Evolutionary conservation across 352 stramenopile species (phyloP).

Genomic region (Phytophthora constricta): DNA sequence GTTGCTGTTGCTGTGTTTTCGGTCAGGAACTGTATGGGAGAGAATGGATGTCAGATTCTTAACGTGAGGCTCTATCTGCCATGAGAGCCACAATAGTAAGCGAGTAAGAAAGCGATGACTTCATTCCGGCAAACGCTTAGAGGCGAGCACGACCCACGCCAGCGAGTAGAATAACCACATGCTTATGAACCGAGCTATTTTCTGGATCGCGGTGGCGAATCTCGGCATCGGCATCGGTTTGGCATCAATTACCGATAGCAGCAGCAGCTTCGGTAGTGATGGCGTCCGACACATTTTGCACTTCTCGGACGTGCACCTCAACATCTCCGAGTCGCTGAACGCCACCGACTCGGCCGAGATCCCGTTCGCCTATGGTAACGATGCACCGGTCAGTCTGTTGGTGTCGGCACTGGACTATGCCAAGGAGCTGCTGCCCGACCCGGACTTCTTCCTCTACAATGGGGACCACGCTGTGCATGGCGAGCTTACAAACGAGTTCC

Average conservation of each 20-base stretch:
- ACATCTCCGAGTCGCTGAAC: constrained; percentile 59
- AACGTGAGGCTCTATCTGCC: no score
- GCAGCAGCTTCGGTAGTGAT: neutral
- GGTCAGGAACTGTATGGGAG: no score
- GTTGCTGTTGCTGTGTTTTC: no score
- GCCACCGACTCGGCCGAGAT: constrained; percentile 45
- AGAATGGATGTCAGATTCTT: no score
- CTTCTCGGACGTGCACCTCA: constrained; percentile 85
- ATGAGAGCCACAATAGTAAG: no score
- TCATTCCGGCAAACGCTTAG: constrained; percentile 29
- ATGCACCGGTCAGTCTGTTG: constrained; percentile 60
- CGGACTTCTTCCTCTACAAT: constrained; percentile 79
- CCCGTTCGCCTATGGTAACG: constrained; percentile 47
- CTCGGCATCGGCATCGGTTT: constrained; percentile 18
- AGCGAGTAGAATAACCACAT: no score
- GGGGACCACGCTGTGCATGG: constrained; percentile 75
- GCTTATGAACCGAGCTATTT: constrained; percentile 13
- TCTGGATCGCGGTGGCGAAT: constrained; percentile 5
- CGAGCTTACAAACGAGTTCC: constrained; percentile 55
- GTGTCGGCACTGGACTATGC: constrained; percentile 71
- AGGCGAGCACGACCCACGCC: constrained; percentile 4
- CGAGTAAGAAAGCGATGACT: no score
- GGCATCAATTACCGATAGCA: no score
- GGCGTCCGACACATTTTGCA: constrained; percentile 62
- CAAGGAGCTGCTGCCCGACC: constrained; percentile 55